Base-by-base conservation (phyloP, 116 monocot genomes). In the Zostera marina region DNA sequence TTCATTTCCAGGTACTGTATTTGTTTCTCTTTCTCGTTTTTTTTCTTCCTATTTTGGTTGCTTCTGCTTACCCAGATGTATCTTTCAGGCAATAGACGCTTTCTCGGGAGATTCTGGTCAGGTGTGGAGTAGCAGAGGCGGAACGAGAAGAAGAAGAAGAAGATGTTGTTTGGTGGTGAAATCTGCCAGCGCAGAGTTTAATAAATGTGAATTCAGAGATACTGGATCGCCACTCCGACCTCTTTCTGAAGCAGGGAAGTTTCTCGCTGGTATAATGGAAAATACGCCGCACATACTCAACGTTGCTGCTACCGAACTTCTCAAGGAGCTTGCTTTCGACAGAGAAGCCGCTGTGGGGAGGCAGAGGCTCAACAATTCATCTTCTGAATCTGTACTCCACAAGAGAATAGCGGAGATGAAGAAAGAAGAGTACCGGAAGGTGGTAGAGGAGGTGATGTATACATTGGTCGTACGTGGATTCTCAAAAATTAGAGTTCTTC, bases 391-490 rank as follows among this genome's bases (percentile, higher is more conserved):
- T 19, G 54, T 39, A 49, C 84, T 84, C 58, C 79, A 84, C 52
- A 82, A 78, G 64, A 79, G 76, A 54, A 84, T 84, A 59, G 76
- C 84, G 22, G 67, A 71, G 54, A 71, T 84, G 68, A 84, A 79
- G 52, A 76, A 84, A 20, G 44, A 39, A 1, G 73, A 74, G 49
- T 76, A 73, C 64, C 70, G 63, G 60, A 67, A 46, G 14, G 68
- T 73, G 5, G 65, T 74, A 11, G 76, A 84, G 65, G 84, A 84
- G 59, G 66, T 84, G 62, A 84, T 84, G 74, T 84, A 84, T 71
- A 64, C 76, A 62, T 40, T 76, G 46, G 62, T 84, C 21, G 73
- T 84, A 10, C 56, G 73, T 53, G 70, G 70, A n/a, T 84, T 84
- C 65, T 76, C 68, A 13, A 47, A 71, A 11, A 76, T 79, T 48